Percentiles rank a stretch among this genome's conserved stretches.
Evolutionary conservation across 2,329 filamentous ascomycete genomes (phyloP).

Genomic region (Penicillium occitanis): DNA sequence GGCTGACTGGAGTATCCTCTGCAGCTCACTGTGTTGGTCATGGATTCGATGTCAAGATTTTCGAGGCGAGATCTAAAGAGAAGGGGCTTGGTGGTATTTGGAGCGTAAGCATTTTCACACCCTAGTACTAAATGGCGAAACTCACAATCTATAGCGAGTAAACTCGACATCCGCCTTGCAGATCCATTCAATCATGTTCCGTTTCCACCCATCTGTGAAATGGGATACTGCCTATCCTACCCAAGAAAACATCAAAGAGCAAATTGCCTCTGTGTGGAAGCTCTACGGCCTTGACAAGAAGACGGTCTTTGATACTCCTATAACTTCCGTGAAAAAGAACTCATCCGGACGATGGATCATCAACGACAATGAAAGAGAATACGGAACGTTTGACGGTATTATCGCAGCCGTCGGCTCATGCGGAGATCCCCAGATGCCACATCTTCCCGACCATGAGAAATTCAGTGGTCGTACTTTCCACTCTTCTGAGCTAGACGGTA

Average conservation of each 20-base stretch:
- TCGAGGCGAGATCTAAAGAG: conserved; percentile 68
- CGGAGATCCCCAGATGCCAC: conserved; percentile 72
- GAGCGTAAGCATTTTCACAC: conserved; percentile 56
- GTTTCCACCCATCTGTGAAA: conserved; percentile 76
- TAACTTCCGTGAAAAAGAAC: conserved; percentile 69
- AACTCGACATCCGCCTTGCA: conserved; percentile 81
- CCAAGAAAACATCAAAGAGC: conserved; percentile 70
- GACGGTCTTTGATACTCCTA: conserved; percentile 69
- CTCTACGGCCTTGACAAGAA: conserved; percentile 68
- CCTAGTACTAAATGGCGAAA: neutral
- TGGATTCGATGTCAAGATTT: conserved; percentile 78
- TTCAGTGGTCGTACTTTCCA: conserved; percentile 74
- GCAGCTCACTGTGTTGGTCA: conserved; percentile 82
- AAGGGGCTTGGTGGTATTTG: conserved; percentile 72
- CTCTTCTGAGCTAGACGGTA: conserved; percentile 72
- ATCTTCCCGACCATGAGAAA: conserved; percentile 66
- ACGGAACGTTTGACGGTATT: conserved; percentile 75
- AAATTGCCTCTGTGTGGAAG: conserved; percentile 72
- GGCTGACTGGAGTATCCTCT: conserved; percentile 72
- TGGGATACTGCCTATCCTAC: conserved; percentile 77
- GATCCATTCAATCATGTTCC: conserved; percentile 84
- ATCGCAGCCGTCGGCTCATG: conserved; percentile 79
- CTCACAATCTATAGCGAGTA: conserved; percentile 56
- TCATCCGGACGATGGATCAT: conserved; percentile 71
- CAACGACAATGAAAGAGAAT: conserved; percentile 67